Evolutionary conservation across 1,284 basidiomycete genomes (phyloP).

Genomic region (Boletellus deceptivus): DNA sequence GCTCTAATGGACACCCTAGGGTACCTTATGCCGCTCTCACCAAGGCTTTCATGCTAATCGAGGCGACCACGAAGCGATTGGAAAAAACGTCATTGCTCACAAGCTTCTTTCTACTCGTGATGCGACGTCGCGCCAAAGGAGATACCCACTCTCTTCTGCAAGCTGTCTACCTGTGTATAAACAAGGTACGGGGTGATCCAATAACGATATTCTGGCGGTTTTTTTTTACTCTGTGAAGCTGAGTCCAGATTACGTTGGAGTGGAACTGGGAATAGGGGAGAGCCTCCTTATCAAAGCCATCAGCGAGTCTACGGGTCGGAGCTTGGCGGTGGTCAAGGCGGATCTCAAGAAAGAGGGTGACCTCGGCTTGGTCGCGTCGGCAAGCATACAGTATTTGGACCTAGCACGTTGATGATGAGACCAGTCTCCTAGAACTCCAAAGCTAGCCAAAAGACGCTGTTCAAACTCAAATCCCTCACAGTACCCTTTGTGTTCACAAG

Average conservation of each 20-base stretch:
- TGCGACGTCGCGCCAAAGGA: constrained; percentile 74
- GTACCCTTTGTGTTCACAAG: constrained; percentile 86
- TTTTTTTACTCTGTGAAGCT: constrained; percentile 48
- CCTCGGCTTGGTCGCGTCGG: constrained; percentile 93
- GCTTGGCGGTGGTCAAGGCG: constrained; percentile 78
- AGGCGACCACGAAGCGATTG: constrained; percentile 93
- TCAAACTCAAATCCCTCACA: constrained; percentile 91
- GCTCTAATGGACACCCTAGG: constrained; percentile 41
- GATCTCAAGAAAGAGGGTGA: constrained; percentile 96
- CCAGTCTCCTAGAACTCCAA: constrained; percentile 71
- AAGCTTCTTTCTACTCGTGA: constrained; percentile 85
- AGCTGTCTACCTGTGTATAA: constrained; percentile 95
- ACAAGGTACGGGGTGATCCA: constrained; percentile 61
- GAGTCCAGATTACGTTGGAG: constrained; percentile 93
- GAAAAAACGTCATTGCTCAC: constrained; percentile 92
- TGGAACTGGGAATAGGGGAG: constrained; percentile 97
- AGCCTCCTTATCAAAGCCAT: constrained; percentile 95
- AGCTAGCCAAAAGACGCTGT: constrained; percentile 91
- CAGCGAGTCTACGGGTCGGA: constrained; percentile 90
- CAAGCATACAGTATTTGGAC: constrained; percentile 26
- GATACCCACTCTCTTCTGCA: constrained; percentile 77
- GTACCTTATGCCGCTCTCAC: constrained; percentile 94
- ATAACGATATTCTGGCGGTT: neutral
- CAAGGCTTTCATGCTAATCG: constrained; percentile 87
- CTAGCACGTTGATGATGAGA: neutral